These are phyloP conservation scores for Colletotrichum kahawae DNA, from an alignment of 2,329 filamentous ascomycete genomes.

Conservation along the genomic window DNA sequence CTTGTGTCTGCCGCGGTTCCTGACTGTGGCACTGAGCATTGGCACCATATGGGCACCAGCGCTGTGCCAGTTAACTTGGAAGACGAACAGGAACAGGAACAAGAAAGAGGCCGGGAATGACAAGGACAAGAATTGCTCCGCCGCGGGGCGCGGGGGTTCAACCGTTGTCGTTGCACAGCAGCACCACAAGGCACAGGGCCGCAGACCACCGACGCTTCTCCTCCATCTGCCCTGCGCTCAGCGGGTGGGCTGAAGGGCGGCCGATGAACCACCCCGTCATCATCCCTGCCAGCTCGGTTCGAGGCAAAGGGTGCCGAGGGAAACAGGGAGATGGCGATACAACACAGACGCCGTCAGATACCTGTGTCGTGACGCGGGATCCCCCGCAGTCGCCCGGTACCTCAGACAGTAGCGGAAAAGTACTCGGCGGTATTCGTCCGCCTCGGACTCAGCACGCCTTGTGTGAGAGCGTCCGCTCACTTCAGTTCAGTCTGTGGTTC, in stretches of 20 bases:
- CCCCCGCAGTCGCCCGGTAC: background rate
- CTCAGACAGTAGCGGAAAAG: background rate
- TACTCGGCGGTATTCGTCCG: conserved; percentile 4
- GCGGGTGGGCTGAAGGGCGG: background rate
- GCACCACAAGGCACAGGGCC: background rate
- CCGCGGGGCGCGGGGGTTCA: conserved; percentile 9
- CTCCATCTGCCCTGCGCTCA: background rate
- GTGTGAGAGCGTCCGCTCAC: background rate
- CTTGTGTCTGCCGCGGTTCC: conserved; percentile 10
- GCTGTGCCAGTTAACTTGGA: conserved; percentile 5
- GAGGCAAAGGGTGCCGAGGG: conserved; percentile 11
- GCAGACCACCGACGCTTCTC: background rate
- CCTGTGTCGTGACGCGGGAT: background rate
- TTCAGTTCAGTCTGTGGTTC: background rate
- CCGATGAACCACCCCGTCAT: conserved; percentile 19
- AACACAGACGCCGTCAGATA: background rate
- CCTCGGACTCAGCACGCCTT: conserved; percentile 1
- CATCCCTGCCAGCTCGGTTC: conserved; percentile 19
- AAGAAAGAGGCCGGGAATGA: background rate
- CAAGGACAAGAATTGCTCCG: background rate
- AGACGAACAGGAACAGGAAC: conserved; percentile 17
- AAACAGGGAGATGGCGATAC: conserved; percentile 1
- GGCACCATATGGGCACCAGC: conserved; percentile 1
- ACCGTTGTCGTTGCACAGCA: background rate
- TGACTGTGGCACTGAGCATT: conserved; percentile 1